Base-by-base conservation (phyloP, 2,329 filamentous ascomycete species). In the Diaporthe longicolla region DNA sequence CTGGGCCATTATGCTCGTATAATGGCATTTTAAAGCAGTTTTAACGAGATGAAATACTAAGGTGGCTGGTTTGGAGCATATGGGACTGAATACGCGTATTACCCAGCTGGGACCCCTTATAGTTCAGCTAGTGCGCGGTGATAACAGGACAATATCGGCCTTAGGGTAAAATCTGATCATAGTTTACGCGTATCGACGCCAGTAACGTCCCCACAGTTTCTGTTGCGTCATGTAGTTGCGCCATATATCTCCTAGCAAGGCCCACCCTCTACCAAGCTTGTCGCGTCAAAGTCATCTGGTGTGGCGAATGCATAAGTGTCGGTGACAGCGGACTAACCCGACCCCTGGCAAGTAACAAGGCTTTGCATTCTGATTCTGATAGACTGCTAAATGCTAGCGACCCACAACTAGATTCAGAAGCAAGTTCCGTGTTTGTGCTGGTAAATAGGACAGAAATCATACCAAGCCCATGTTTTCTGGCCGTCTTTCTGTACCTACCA, bases 101-200 rank as follows among this genome's bases (percentile, higher is more conserved):
- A 21, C 2, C 11, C 11, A 2, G 3, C 9, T 17, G 43, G 19
- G 19, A 21, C 10, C 3, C 4, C 32, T 29, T n/a, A 48, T 40
- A 43, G 40, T 43, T 17, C 15, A 43, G 48, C 24, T 0, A 48
- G 37, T n/a, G 40, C 13, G 59, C 21, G 59, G 19, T 4, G 32
- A n/a, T 45, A 13, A 40, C 48, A 63, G 24, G 9, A 21, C n/a
- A 26, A n/a, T 15, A 63, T 48, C 24, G 59, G 40, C 5, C 17
- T 63, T 63, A 48, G 26, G 9, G 59, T n/a, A 48, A 61, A 48
- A 10, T 63, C 59, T 26, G 59, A 63, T 48, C 10, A 19, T 63
- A 17, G 17, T 21, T 43, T 32, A 32, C 40, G 40, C 26, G 11
- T 37, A 10, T 37, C 35, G 24, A 17, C 8, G 40, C 40, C 37